Conservation (phyloP, 202 grass and related monocot genomes). For the Saccharum hybrid region DNA sequence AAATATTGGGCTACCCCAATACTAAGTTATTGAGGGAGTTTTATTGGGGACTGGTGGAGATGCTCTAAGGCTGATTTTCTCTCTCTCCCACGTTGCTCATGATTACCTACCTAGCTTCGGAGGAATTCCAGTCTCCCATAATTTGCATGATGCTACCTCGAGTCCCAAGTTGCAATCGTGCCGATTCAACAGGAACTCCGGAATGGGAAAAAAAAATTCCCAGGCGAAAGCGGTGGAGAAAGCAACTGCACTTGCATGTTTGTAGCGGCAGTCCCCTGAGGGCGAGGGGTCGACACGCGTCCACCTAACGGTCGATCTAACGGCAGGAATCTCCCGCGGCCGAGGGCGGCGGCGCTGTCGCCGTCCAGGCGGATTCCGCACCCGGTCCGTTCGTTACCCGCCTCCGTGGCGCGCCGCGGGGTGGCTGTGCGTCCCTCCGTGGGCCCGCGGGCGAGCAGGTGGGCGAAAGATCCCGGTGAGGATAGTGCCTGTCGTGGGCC, state of each 20-base stretch:
- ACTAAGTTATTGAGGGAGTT: no score
- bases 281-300: slow-evolving; percentile 12
- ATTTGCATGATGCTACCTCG: slow-evolving; percentile 13
- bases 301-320: slow-evolving; percentile 30
- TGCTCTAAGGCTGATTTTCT: neutral
- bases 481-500: neutral
- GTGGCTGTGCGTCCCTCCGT: neutral
- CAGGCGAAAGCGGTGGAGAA: neutral
- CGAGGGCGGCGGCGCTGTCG: slow-evolving; percentile 33
- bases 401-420: no score
- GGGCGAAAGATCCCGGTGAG: neutral
- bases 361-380: slow-evolving; percentile 40
- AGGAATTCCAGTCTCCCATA: slow-evolving; percentile 16
- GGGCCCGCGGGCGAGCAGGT: neutral
- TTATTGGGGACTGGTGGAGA: no score
- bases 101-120: slow-evolving; percentile 28
- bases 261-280: neutral
- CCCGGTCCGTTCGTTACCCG: slow-evolving; percentile 1
- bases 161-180: slow-evolving; percentile 28
- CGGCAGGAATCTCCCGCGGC: slow-evolving; percentile 27
- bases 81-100: neutral
- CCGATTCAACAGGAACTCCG: neutral
- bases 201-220: neutral
- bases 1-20: no score
- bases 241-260: slow-evolving; percentile 2